Conservation (phyloP, 2,329 filamentous ascomycete genomes). For the Colletotrichum godetiae region DNA sequence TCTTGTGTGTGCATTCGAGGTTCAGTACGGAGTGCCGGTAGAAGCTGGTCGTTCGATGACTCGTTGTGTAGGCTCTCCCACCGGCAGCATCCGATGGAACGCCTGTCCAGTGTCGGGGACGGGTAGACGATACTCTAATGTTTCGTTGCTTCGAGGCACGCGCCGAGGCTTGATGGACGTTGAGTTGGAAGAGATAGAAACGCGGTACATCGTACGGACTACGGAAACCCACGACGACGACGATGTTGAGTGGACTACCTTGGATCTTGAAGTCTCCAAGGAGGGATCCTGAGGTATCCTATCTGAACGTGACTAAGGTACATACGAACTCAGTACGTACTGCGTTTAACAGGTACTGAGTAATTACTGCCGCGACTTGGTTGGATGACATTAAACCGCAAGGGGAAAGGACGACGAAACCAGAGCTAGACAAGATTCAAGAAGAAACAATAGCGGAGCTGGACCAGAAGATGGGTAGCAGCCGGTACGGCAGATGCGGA, state of each 20-base stretch:
- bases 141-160: too few species aligned
- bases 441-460: conserved; percentile 23
- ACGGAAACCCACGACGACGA: too few species aligned
- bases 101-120: not conserved
- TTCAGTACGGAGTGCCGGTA: too few species aligned
- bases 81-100: not conserved
- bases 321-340: not conserved
- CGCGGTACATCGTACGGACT: too few species aligned
- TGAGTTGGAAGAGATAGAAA: not conserved
- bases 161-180: not conserved
- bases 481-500: not conserved
- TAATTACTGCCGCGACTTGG: not conserved
- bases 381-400: not conserved
- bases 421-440: not conserved
- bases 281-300: too few species aligned
- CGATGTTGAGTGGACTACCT: too few species aligned
- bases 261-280: too few species aligned
- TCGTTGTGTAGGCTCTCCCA: not conserved
- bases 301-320: not conserved
- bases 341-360: not conserved
- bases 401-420: conserved; percentile 11
- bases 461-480: not conserved
- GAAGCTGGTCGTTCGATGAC: not conserved
- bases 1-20: too few species aligned
- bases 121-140: too few species aligned